Evolutionary conservation across 2,329 filamentous ascomycete genomes (phyloP), one percentile per base, ranked within the genome.

Genomic region (Pseudocercospora eumusae): DNA sequence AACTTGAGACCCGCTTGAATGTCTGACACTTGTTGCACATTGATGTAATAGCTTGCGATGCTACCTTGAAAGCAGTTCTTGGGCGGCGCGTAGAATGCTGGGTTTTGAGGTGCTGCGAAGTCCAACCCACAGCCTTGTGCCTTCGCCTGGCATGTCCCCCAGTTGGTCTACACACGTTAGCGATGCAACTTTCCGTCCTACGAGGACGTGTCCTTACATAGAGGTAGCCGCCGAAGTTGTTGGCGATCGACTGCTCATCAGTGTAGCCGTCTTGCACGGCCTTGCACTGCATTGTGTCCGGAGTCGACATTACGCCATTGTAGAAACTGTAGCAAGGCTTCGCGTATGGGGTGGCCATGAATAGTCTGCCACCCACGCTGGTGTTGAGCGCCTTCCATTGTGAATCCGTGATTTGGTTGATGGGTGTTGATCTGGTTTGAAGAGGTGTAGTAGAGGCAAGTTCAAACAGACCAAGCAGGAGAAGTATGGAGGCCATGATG

Each of bases 41-140:
- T 64, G 60, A 71, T 66, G 15, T 70, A 69, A 58, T 70, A 70
- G n/a, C 55, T 58, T 15, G 64, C 60, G 1, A 66, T 56, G 23
- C 61, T 65, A 10, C 68, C 68, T 58, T 69, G 66, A 7, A 60
- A 55, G 36, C 67, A 69, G 13, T 64, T 62, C 27, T 56, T 53
- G 10, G 61, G 52, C 11, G 44, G 13, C 18, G 56, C 45, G 20
- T 63, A 60, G 53, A 60, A 63, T 21, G 47, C 20, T 33, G 61
- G 57, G 31, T 63, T 50, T 36, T 56, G 53, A 8, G 66, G 59
- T 15, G 56, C 36, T 36, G 53, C 62, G 56, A 61, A 63, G 45
- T 68, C 55, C n/a, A 68, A 57, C 7, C 52, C 55, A 61, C 66
- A 66, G 36, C 58, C 33, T 61, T 68, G 59, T 18, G 45, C 64